Conservation (phyloP, 73 alveolate species). For the Urostyla sp. region DNA sequence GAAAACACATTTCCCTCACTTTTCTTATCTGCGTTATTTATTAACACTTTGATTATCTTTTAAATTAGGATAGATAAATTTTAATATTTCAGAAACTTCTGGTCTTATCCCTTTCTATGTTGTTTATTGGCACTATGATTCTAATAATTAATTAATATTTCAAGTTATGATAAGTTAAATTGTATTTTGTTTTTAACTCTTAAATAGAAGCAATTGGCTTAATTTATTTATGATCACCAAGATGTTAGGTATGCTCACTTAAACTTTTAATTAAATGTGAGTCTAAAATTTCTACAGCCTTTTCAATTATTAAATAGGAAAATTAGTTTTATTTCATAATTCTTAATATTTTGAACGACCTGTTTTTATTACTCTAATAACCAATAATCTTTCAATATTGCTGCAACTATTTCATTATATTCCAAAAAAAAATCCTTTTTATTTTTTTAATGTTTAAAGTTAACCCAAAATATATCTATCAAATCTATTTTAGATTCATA, state of each 20-base stretch:
- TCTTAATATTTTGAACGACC: conserved; percentile 87
- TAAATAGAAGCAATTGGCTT: conserved; percentile 79
- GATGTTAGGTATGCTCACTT: conserved; percentile 68
- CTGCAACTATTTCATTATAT: too few species aligned
- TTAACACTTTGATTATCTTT: conserved; percentile 60
- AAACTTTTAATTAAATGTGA: conserved; percentile 77
- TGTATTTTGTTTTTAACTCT: conserved; percentile 70
- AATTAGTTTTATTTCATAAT: conserved; percentile 70
- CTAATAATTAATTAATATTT: conserved; percentile 79
- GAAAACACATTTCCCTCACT: conserved; percentile 68
- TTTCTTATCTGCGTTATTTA: conserved; percentile 70
- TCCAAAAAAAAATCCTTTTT: too few species aligned
- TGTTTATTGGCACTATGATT: conserved; percentile 61
- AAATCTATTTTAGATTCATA: too few species aligned
- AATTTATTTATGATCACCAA: conserved; percentile 93
- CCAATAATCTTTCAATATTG: too few species aligned
- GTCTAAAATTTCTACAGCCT: conserved; percentile 95
- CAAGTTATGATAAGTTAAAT: conserved; percentile 86
- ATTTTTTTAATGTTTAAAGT: too few species aligned
- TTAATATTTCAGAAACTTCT: conserved; percentile 80
- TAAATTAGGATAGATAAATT: conserved; percentile 73
- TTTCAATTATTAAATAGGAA: conserved; percentile 86
- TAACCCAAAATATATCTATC: too few species aligned
- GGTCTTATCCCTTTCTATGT: conserved; percentile 91
- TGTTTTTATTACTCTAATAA: conserved; percentile 86